A percentile compares a stretch with the other conserved stretches of the same genome.
Conservation (phyloP, 768 basidiomycete species). For the Aureoboletus auriporus region DNA sequence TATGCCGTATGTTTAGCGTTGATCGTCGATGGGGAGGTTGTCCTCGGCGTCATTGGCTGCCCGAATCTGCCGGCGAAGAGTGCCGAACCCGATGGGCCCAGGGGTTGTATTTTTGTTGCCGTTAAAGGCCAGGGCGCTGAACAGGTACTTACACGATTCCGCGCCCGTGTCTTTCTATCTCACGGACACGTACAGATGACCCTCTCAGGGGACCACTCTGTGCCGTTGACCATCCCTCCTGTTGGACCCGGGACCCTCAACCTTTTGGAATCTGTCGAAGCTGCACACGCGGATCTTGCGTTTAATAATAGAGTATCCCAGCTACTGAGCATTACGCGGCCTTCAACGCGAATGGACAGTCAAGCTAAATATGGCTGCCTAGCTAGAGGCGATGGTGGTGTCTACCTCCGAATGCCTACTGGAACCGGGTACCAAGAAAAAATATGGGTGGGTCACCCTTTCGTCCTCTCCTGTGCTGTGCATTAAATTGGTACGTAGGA, state of each 20-base stretch:
- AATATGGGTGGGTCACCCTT: slow-evolving; percentile 73
- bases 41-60: slow-evolving; percentile 87
- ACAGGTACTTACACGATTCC: slow-evolving; percentile 41
- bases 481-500: slow-evolving; percentile 47
- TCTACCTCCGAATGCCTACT: slow-evolving; percentile 78
- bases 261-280: slow-evolving; percentile 91
- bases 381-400: slow-evolving; percentile 79
- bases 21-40: slow-evolving; percentile 71
- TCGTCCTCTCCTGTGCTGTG: too few species aligned
- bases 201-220: slow-evolving; percentile 47
- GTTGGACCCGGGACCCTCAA: slow-evolving; percentile 45
- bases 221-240: slow-evolving; percentile 44
- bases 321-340: slow-evolving; percentile 58
- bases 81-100: slow-evolving; percentile 49
- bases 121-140: slow-evolving; percentile 83
- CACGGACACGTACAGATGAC: slow-evolving; percentile 38
- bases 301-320: slow-evolving; percentile 73
- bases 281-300: slow-evolving; percentile 85
- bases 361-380: slow-evolving; percentile 94
- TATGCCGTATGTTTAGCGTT: slow-evolving; percentile 90
- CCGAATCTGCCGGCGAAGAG: slow-evolving; percentile 77
- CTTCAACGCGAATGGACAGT: slow-evolving; percentile 85
- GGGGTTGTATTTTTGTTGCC: slow-evolving; percentile 83
- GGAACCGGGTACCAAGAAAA: slow-evolving; percentile 83
- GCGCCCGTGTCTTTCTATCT: neutral